These are phyloP conservation scores for Lotus japonicus DNA, from an alignment of 306 rosid genomes.

Conservation along the genomic window DNA sequence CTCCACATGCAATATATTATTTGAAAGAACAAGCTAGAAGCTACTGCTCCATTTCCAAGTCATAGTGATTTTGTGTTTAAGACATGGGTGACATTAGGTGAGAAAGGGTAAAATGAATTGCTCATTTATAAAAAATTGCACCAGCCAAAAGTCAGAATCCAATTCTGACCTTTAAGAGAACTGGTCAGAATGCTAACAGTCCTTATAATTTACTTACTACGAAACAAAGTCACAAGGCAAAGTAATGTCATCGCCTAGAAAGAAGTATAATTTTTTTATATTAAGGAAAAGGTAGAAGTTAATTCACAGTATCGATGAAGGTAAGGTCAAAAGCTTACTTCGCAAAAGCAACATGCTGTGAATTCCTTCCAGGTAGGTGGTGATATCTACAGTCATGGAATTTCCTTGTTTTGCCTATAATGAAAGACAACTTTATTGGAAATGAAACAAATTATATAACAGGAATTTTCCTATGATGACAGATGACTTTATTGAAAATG, in stretches of 20 bases:
- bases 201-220: constrained; percentile 4
- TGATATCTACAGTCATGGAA: constrained; percentile 39
- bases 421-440: constrained; percentile 18
- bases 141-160: not conserved
- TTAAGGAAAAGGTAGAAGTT: constrained; percentile 18
- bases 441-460: constrained; percentile 13
- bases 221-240: constrained; percentile 25
- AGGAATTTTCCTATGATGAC: constrained; percentile 37
- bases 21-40: constrained; percentile 10
- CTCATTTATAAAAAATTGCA: too few relatives aligned
- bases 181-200: not conserved
- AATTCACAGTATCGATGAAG: constrained; percentile 15
- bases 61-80: too few relatives aligned
- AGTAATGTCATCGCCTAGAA: constrained; percentile 7
- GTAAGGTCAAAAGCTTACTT: constrained; percentile 49
- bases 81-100: too few relatives aligned
- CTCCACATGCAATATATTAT: not conserved
- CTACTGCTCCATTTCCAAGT: constrained; percentile 4
- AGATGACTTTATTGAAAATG: constrained; percentile 18
- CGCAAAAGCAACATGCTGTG: constrained; percentile 63
- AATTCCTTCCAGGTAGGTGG: constrained; percentile 80
- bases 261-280: constrained; percentile 1
- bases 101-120: too few relatives aligned
- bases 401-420: constrained; percentile 61
- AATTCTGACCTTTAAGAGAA: constrained; percentile 13